Evolutionary conservation across 345 rosid genomes (phyloP).

Genomic region (Linum usitatissimum): DNA sequence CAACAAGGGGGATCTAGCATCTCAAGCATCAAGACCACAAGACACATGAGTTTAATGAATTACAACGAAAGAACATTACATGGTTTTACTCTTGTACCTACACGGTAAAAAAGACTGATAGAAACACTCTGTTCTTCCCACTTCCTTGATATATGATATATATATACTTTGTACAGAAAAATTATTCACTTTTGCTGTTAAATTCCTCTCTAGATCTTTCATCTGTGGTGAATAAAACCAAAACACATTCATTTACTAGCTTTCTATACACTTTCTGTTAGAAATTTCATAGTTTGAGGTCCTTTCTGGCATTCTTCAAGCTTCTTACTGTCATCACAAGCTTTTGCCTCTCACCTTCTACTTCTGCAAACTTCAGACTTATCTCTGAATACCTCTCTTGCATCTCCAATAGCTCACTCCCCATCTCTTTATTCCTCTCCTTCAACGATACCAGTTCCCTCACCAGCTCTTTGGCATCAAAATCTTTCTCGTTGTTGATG

Average conservation of each 20-base stretch:
- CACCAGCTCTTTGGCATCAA: conserved; percentile 14
- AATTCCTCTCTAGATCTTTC: neutral
- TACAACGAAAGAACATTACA: neutral
- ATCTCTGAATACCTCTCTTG: conserved; percentile 85
- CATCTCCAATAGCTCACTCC: conserved; percentile 79
- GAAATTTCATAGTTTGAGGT: neutral
- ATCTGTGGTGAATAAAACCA: too few relatives aligned
- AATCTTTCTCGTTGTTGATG: conserved; percentile 2
- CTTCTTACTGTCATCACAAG: conserved; percentile 77
- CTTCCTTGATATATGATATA: neutral
- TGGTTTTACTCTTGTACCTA: neutral
- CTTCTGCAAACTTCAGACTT: conserved; percentile 87
- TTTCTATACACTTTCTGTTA: neutral
- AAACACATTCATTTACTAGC: neutral
- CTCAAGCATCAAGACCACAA: neutral
- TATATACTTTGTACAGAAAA: neutral
- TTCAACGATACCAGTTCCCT: conserved; percentile 35
- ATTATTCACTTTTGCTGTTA: neutral
- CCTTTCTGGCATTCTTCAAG: conserved; percentile 61
- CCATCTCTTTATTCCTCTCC: conserved; percentile 68
- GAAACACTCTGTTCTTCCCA: neutral
- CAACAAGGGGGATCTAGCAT: too few relatives aligned
- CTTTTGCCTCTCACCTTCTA: conserved; percentile 87
- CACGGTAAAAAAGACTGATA: too few relatives aligned
- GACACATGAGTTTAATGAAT: neutral